These are phyloP conservation scores for Epichloe sylvatica DNA, from an alignment of 2,329 filamentous ascomycete species.

Conservation along the genomic window DNA sequence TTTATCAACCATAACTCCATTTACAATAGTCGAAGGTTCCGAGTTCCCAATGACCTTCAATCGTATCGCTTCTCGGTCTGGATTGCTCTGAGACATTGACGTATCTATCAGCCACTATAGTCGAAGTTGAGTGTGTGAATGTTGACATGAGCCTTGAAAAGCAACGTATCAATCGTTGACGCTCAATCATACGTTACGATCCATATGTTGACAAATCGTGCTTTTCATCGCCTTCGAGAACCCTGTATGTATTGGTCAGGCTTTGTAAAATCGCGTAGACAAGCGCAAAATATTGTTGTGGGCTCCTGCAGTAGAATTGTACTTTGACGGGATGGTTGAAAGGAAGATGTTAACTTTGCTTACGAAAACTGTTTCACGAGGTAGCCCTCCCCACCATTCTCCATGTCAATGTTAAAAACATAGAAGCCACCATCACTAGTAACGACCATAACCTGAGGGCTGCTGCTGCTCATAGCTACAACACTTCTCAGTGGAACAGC, in stretches of 20 bases:
- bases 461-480: conserved; percentile 92
- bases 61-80: background rate
- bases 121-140: background rate
- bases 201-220: conserved; percentile 35
- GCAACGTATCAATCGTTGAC: background rate
- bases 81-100: background rate
- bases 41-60: background rate
- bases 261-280: background rate
- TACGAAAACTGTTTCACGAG: conserved; percentile 88
- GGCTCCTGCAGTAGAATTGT: background rate
- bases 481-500: conserved; percentile 60
- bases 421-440: conserved; percentile 93
- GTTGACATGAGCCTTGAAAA: background rate
- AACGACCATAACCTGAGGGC: conserved; percentile 93
- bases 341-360: conserved; percentile 24
- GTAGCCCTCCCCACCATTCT: conserved; percentile 83
- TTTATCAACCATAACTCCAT: background rate
- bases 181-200: background rate
- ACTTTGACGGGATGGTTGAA: background rate
- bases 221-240: conserved; percentile 42
- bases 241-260: conserved; percentile 19
- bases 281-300: background rate
- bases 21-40: background rate
- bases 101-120: background rate
- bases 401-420: conserved; percentile 89